Evolutionary conservation across 108 stramenopile species (phyloP).

Genomic region (Nitzschia sp.): DNA sequence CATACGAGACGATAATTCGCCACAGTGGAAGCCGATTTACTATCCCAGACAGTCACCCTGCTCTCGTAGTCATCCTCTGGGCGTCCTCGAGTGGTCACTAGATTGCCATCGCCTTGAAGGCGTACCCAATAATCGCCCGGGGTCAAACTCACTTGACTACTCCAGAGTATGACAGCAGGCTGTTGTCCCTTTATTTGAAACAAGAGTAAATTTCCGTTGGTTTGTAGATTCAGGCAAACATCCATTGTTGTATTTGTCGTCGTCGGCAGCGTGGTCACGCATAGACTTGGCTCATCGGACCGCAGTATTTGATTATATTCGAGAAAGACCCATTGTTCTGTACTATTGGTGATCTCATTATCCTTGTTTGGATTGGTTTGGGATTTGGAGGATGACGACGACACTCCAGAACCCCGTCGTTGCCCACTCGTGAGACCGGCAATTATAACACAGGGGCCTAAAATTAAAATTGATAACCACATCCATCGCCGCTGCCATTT

Average conservation of each 20-base stretch:
- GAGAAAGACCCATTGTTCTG: background rate
- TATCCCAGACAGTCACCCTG: background rate
- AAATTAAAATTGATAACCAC: background rate
- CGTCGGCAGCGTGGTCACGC: background rate
- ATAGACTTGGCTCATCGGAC: background rate
- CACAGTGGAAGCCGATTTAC: background rate
- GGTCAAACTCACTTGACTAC: background rate
- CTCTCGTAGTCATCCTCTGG: too few relatives aligned
- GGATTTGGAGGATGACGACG: background rate
- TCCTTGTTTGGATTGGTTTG: background rate
- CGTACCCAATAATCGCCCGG: background rate
- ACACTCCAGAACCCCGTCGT: background rate
- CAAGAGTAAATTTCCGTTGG: slow-evolving; percentile 9
- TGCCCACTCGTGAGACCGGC: background rate
- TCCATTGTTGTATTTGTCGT: background rate
- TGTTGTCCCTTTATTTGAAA: background rate
- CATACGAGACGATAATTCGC: background rate
- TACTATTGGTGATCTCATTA: background rate
- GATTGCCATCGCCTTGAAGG: slow-evolving; percentile 13
- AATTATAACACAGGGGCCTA: background rate
- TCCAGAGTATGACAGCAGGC: background rate
- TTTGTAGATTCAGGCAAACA: background rate
- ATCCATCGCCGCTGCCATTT: background rate
- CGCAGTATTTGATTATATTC: background rate
- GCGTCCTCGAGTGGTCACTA: background rate